Base-by-base conservation (phyloP, 1,284 basidiomycete genomes). In the Ceratobasidium sp. region DNA sequence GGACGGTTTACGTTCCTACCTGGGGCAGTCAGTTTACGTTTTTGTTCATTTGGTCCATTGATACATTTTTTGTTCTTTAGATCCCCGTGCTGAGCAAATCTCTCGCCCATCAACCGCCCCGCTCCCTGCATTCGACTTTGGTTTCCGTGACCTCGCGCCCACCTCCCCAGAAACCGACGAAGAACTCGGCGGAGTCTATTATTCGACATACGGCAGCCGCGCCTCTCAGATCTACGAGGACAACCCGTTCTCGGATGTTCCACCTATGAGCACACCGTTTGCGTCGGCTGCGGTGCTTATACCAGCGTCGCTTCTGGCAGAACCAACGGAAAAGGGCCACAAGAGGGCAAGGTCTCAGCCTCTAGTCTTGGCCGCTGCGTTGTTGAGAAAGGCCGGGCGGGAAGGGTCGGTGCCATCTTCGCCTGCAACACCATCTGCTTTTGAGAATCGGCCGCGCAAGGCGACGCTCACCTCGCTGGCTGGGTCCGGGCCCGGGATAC, bases 131-230 rank as follows among this genome's bases (percentile, higher is more conserved):
- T 59, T 49, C 49, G 41, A 65, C 13, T 51, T 43, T 27, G 54
- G 43, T 31, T 43, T 63, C 61, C 53, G 29, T 13, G 39, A 63
- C 24, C n/a, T 63, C 14, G 41, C 29, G 4, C 46, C 43, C 43
- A 7, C 27, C 46, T n/a, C 37, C 37, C 41, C 31, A 54, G 56
- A 27, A 43, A 48, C 37, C 11, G 53, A 71, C 24, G 68, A 71
- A 43, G 6, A 31, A 16, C 24, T 71, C 16, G 68, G 68, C 6
- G 68, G 68, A 27, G 68, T 71, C 16, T 53, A 71, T 34, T 71
- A 71, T 24, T 59, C 68, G 41, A 71, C 68, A 9, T 71, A 71
- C 46, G 68, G 68, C 27, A 51, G 54, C 29, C 68, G 68, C 1
- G 37, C 7, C 1, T 59, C 54, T 9, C 24, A 59, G 16, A 46